A percentile compares a stretch with the other conserved stretches of the same genome.
These are phyloP conservation scores for Sclerotinia borealis DNA, from an alignment of 2,329 filamentous ascomycete genomes.

Conservation along the genomic window DNA sequence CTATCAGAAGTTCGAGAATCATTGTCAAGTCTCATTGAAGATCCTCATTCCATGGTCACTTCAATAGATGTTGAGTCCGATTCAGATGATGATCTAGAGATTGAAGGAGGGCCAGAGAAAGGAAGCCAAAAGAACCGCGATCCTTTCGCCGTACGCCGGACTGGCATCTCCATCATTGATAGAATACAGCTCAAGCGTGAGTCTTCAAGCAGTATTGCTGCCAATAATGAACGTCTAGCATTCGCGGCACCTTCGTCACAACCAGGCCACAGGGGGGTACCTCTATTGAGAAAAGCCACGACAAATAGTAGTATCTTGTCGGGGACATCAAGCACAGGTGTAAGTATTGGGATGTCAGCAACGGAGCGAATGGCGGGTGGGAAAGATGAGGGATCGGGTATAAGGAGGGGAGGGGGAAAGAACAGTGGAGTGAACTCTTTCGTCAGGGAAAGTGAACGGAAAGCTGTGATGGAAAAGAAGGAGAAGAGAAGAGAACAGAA, in stretches of 20 bases:
- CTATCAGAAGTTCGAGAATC: constrained; percentile 78
- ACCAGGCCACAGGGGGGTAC: constrained; percentile 59
- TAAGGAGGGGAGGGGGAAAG: constrained; percentile 56
- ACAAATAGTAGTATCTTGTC: constrained; percentile 47
- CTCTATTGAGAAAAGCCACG: constrained; percentile 67
- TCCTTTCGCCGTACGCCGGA: constrained; percentile 35
- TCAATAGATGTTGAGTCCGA: constrained; percentile 47
- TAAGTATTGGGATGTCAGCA: constrained; percentile 22
- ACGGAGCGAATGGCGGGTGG: constrained; percentile 34
- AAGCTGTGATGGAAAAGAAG: constrained; percentile 48
- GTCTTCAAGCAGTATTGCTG: constrained; percentile 35
- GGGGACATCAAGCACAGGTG: constrained; percentile 31
- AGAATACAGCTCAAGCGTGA: constrained; percentile 64
- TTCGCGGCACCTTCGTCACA: constrained; percentile 43
- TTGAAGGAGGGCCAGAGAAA: constrained; percentile 43
- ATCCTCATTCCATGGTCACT: constrained; percentile 45
- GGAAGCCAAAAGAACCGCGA: constrained; percentile 31
- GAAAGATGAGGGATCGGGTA: constrained; percentile 41
- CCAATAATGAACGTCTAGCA: constrained; percentile 43
- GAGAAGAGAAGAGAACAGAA: constrained; percentile 53
- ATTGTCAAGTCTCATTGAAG: constrained; percentile 76
- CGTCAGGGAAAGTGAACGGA: constrained; percentile 52
- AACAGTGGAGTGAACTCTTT: constrained; percentile 56
- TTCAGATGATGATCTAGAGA: constrained; percentile 47
- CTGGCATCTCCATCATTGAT: constrained; percentile 54